These are phyloP conservation scores for Candida hispaniensis DNA, from an alignment of 805 yeast species.

Conservation along the genomic window DNA sequence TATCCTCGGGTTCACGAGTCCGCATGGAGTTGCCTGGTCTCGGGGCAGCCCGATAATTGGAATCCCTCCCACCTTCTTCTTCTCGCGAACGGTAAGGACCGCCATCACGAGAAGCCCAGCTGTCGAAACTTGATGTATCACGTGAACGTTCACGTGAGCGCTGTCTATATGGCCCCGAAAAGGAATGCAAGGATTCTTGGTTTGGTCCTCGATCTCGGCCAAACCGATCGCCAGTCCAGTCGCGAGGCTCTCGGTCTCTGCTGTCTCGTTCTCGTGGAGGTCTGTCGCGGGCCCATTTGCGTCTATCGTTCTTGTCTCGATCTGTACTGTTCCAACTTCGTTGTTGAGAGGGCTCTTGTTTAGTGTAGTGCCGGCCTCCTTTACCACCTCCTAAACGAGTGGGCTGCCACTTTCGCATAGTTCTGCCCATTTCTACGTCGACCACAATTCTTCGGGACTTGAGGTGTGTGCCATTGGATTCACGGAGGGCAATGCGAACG, in stretches of 20 bases:
- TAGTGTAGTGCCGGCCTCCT: conserved; percentile 70
- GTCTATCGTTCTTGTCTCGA: conserved; percentile 15
- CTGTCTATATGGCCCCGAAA: no score
- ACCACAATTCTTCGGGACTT: conserved; percentile 41
- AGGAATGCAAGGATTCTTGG: no score
- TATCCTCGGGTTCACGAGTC: no score
- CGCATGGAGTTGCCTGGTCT: no score
- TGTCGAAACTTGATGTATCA: no score
- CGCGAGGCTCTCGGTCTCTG: conserved; percentile 5
- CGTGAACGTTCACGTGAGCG: no score
- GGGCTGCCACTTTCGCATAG: conserved; percentile 32
- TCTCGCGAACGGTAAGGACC: no score
- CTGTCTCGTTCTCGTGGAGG: conserved; percentile 15
- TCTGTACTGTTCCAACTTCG: conserved; percentile 15
- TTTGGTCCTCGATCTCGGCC: conserved; percentile 9
- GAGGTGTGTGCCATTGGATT: conserved; percentile 43
- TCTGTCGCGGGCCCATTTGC: conserved; percentile 17
- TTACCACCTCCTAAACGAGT: conserved; percentile 71
- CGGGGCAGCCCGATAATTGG: no score
- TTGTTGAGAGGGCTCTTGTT: conserved; percentile 22
- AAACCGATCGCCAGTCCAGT: conserved; percentile 1
- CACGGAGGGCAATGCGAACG: conserved; percentile 41
- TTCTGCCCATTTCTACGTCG: conserved; percentile 33
- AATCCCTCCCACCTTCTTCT: no score
- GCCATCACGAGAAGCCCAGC: no score